phyloP scores from a whole-genome alignment of 1,139 yeast species.

The Lodderomyces beijingensis region DNA sequence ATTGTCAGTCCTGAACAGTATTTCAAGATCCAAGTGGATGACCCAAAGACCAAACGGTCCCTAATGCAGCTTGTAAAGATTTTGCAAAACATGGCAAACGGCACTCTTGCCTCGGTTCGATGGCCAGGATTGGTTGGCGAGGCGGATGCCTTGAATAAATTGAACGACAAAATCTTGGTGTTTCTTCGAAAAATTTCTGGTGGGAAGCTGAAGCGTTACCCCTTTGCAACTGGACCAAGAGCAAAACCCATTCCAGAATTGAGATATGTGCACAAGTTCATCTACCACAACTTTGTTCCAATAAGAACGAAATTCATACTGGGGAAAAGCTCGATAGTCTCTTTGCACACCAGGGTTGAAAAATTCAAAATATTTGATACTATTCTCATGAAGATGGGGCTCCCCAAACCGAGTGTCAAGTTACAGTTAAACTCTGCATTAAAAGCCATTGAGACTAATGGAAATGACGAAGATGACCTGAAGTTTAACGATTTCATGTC shows the following conservation, averaged over 20 bases:
- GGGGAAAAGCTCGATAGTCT: conserved; percentile 19
- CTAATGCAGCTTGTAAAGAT: conserved; percentile 80
- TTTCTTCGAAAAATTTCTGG: conserved; percentile 37
- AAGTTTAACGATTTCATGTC: conserved; percentile 72
- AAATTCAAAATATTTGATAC: conserved; percentile 26
- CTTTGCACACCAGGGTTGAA: conserved; percentile 23
- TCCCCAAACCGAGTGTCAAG: conserved; percentile 41
- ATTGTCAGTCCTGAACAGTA: conserved; percentile 81
- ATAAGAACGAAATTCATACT: conserved; percentile 42
- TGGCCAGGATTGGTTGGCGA: conserved; percentile 52
- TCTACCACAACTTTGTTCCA: conserved; percentile 57
- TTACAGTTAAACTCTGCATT: conserved; percentile 53
- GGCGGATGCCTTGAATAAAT: conserved; percentile 37
- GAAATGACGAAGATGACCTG: conserved; percentile 31
- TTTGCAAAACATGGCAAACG: conserved; percentile 85
- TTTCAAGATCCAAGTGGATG: conserved; percentile 44
- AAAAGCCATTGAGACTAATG: conserved; percentile 39
- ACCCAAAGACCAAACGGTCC: conserved; percentile 58
- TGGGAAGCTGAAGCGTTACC: conserved; percentile 18
- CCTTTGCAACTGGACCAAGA: conserved; percentile 20
- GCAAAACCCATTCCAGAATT: conserved; percentile 42
- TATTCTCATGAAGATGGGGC: conserved; percentile 30
- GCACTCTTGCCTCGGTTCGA: conserved; percentile 53
- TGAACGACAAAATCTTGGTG: conserved; percentile 42
- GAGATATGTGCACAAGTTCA: conserved; percentile 59